Conservation (phyloP, 495 filamentous ascomycete genomes). For the Arthonia radiata region DNA sequence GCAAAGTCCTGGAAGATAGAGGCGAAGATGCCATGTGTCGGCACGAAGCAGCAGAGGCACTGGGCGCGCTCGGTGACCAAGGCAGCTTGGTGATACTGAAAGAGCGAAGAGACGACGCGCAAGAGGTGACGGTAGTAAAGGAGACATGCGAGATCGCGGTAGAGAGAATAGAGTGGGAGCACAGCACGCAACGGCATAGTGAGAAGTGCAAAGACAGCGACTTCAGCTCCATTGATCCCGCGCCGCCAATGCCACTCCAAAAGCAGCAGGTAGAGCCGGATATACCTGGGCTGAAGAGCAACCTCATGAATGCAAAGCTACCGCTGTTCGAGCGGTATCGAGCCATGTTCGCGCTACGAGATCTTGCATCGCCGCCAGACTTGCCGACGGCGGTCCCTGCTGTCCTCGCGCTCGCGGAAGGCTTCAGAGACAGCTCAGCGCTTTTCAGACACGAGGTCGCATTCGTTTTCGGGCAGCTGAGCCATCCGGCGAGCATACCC, state of each 20-base stretch:
- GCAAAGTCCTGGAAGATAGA: conserved; percentile 49
- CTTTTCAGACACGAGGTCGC: conserved; percentile 97
- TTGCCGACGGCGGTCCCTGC: conserved; percentile 67
- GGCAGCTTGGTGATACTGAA: conserved; percentile 47
- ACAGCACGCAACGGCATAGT: conserved; percentile 37
- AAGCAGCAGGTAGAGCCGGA: conserved; percentile 17
- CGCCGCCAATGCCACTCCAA: conserved; percentile 54
- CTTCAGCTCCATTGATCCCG: conserved; percentile 88
- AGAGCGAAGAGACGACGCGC: conserved; percentile 39
- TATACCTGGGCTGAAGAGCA: conserved; percentile 49
- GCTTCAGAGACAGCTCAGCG: conserved; percentile 63
- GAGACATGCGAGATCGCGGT: conserved; percentile 97
- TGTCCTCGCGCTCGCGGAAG: conserved; percentile 61
- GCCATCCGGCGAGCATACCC: conserved; percentile 86
- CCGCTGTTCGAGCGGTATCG: conserved; percentile 84
- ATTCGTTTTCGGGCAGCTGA: conserved; percentile 92
- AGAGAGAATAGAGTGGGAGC: conserved; percentile 81
- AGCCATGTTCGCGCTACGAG: conserved; percentile 90
- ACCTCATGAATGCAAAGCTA: conserved; percentile 48
- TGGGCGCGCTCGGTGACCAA: conserved; percentile 62
- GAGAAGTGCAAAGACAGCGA: conserved; percentile 68
- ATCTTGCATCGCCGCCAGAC: conserved; percentile 77
- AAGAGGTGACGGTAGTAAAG: conserved; percentile 52
- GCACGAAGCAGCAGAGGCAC: conserved; percentile 88
- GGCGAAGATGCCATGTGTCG: conserved; percentile 81